Base-by-base conservation (phyloP, 805 yeast genomes). In the Yamadazyma olivae region DNA sequence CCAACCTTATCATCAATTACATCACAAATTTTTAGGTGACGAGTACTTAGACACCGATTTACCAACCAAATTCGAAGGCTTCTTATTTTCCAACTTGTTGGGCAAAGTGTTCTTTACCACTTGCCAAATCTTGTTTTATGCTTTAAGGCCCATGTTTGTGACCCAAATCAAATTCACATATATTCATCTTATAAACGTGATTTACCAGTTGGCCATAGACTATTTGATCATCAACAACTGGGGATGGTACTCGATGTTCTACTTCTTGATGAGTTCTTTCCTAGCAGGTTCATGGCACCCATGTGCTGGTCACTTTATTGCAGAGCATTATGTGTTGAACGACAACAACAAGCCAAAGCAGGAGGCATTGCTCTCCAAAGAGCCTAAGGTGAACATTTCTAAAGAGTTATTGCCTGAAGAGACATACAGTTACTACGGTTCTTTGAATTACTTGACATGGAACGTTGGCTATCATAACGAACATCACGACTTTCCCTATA, bases 381-480 rank as follows among this genome's bases (percentile, higher is more conserved):
- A 13, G 13, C 25, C 28, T 3, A 48, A 41, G 4, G 46, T 40
- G 6, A 64, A 57, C 30, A 57, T 66, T 26, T 35, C 53, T 12
- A 49, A 45, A 20, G 63, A 56, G 4, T 44, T 61, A 18, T 46
- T 62, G 17, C 90, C 91, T 0, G 64, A 76, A 6, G 97, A 89
- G 55, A 89, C 97, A 0, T 89, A 81, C 54, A 83, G 95, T 6
- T 89, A 89, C 61, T 89, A 89, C 51, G 97, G 97, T 0, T 61
- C 77, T 17, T 69, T 89, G 46, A 89, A 89, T 53, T 40, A 71
- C 26, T 62, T 90, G 45, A 86, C 93, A 1, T 89, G 95, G 91
- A 89, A 89, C 50, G 96, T 88, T 6, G 97, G 97, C 2, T 79
- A 86, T 55, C 97, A 89, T 59, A 88, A 85, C 51, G 97, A 89